Evolutionary conservation across 2,329 filamentous ascomycete species (phyloP).

Genomic region (Aspergillus cejpii): DNA sequence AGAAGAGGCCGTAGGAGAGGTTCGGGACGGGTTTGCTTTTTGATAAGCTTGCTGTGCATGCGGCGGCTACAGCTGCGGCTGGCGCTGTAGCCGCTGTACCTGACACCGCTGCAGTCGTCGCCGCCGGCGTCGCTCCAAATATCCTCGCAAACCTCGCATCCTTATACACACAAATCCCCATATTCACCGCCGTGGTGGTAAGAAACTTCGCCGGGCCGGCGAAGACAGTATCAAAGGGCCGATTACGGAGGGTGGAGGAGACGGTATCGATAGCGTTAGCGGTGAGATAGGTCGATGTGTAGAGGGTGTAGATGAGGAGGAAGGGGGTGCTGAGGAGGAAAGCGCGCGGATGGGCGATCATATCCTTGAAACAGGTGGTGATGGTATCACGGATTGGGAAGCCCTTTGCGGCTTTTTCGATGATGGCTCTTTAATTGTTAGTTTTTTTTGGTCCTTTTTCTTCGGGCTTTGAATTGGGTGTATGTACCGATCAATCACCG

Average conservation of each 20-base stretch:
- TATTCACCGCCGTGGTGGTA: slow-evolving; percentile 73
- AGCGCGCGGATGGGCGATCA: slow-evolving; percentile 36
- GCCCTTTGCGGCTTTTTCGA: slow-evolving; percentile 45
- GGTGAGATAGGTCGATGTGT: slow-evolving; percentile 82
- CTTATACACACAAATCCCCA: slow-evolving; percentile 81
- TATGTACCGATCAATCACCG: slow-evolving; percentile 72
- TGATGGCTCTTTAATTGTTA: slow-evolving; percentile 44
- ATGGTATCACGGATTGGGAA: slow-evolving; percentile 40
- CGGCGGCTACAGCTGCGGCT: slow-evolving; percentile 11
- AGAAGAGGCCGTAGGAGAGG: slow-evolving; percentile 70
- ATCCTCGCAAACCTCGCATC: slow-evolving; percentile 77
- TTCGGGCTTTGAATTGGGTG: too few relatives aligned
- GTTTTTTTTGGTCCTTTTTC: background rate
- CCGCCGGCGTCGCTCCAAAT: slow-evolving; percentile 58
- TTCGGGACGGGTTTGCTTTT: too few relatives aligned
- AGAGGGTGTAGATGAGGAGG: slow-evolving; percentile 54
- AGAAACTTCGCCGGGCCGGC: slow-evolving; percentile 73
- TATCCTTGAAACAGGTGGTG: slow-evolving; percentile 34
- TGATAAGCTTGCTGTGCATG: too few relatives aligned
- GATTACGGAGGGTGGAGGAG: slow-evolving; percentile 56
- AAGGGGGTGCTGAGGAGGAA: slow-evolving; percentile 46
- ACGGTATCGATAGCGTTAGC: slow-evolving; percentile 82
- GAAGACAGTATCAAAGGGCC: slow-evolving; percentile 56
- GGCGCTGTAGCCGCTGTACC: slow-evolving; percentile 11
- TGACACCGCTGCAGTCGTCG: slow-evolving; percentile 4